These are phyloP conservation scores for Alternaria ventricosa DNA, from an alignment of 2,329 filamentous ascomycete genomes.

Conservation along the genomic window DNA sequence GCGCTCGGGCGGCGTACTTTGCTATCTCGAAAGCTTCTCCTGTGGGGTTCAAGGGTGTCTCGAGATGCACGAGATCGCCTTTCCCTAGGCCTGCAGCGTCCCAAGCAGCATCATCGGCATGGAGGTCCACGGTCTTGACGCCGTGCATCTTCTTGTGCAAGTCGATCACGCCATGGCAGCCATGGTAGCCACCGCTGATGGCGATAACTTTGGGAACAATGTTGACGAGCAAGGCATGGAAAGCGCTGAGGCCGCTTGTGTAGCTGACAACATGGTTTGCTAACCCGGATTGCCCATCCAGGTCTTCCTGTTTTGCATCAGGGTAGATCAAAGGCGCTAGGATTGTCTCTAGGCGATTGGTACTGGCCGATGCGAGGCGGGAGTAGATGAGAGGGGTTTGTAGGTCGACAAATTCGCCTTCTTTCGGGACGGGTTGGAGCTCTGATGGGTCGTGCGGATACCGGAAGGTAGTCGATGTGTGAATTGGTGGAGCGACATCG, in stretches of 20 bases:
- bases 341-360: constrained; percentile 83
- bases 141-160: constrained; percentile 78
- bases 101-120: constrained; percentile 60
- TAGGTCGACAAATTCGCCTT: constrained; percentile 51
- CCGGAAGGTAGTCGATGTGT: constrained; percentile 90
- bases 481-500: constrained; percentile 87
- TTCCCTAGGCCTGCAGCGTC: constrained; percentile 68
- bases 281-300: constrained; percentile 17
- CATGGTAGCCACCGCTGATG: constrained; percentile 88
- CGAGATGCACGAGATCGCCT: constrained; percentile 88
- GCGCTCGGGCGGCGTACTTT: constrained; percentile 74
- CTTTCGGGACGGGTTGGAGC: constrained; percentile 58
- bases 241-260: constrained; percentile 82
- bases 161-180: constrained; percentile 83
- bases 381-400: constrained; percentile 71
- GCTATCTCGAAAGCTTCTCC: constrained; percentile 79
- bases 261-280: constrained; percentile 72
- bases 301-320: constrained; percentile 32
- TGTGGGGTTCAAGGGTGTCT: constrained; percentile 92
- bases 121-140: constrained; percentile 73
- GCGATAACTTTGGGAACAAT: constrained; percentile 83
- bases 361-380: constrained; percentile 77
- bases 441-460: constrained; percentile 75
- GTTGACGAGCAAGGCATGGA: constrained; percentile 85
- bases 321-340: constrained; percentile 74